A percentile compares a stretch with the other conserved stretches of the same genome.
Evolutionary conservation across 1,284 basidiomycete species (phyloP).

Genomic region (Fomitopsis betulina): DNA sequence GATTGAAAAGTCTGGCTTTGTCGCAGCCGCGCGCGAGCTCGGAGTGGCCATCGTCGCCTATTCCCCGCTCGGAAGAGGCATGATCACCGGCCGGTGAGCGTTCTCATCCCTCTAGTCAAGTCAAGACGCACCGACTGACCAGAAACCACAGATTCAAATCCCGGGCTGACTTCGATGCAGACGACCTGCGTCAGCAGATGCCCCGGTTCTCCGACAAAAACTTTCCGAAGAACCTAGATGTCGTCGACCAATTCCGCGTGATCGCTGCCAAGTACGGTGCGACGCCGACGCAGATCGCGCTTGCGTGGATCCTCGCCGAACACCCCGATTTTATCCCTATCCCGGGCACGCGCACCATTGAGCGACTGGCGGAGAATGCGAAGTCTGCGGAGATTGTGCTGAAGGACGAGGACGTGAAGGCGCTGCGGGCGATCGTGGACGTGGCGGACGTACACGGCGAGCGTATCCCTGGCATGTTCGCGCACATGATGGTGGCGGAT

Average conservation of each 20-base stretch:
- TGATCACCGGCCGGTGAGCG: neutral
- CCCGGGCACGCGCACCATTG: neutral
- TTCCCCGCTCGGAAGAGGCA: slow-evolving; percentile 32
- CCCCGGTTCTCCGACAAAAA: slow-evolving; percentile 1
- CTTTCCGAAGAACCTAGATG: slow-evolving; percentile 2
- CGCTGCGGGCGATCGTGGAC: neutral
- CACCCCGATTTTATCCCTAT: slow-evolving; percentile 3
- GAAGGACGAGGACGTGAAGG: neutral
- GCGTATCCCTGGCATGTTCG: neutral
- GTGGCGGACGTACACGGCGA: neutral
- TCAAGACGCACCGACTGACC: no score
- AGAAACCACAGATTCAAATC: neutral
- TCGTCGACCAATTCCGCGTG: slow-evolving; percentile 1
- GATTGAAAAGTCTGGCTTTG: slow-evolving; percentile 22
- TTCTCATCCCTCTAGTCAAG: neutral
- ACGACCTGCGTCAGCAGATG: neutral
- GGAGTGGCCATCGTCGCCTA: slow-evolving; percentile 36
- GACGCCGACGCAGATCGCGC: slow-evolving; percentile 1
- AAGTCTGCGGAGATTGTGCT: slow-evolving; percentile 1
- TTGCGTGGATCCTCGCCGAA: slow-evolving; percentile 5
- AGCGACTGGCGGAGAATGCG: slow-evolving; percentile 2
- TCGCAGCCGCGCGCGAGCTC: slow-evolving; percentile 25
- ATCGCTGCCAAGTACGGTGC: neutral
- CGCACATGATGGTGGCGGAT: neutral
- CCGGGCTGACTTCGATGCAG: neutral